Conservation (phyloP, 1,284 basidiomycete genomes). For the Xerocomus amazonicus region DNA sequence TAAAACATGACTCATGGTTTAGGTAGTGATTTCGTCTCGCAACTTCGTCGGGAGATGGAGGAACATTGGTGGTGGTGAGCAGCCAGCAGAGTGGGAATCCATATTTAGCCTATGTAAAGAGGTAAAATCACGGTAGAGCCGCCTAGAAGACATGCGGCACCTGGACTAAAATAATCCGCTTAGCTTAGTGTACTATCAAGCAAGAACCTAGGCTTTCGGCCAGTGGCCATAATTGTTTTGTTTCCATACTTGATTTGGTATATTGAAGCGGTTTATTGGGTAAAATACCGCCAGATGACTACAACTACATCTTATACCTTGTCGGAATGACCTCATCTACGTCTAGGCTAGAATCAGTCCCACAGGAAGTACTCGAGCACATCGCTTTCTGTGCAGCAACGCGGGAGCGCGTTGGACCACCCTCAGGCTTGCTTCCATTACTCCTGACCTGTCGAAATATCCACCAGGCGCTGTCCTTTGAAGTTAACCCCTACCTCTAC, state of each 20-base stretch:
- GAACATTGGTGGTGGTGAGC: constrained; percentile 30
- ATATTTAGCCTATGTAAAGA: constrained; percentile 47
- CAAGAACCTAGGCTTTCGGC: too few species aligned
- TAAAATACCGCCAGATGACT: too few species aligned
- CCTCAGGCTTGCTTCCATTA: constrained; percentile 48
- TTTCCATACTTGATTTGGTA: constrained; percentile 9
- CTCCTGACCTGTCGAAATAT: constrained; percentile 53
- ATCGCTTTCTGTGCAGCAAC: constrained; percentile 59
- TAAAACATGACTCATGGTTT: constrained; percentile 7
- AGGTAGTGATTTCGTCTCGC: constrained; percentile 43
- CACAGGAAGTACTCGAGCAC: constrained; percentile 67
- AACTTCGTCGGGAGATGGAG: constrained; percentile 51
- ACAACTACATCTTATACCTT: not conserved
- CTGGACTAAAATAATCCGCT: not conserved
- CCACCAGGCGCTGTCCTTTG: constrained; percentile 44
- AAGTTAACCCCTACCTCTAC: constrained; percentile 61
- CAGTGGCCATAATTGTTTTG: not conserved
- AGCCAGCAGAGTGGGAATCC: constrained; percentile 45
- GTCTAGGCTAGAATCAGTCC: constrained; percentile 38
- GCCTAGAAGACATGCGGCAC: constrained; percentile 1
- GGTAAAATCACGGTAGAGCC: constrained; percentile 15
- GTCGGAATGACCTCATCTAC: constrained; percentile 15
- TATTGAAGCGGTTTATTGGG: not conserved
- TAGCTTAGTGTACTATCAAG: not conserved
- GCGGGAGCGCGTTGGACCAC: constrained; percentile 50